phyloP scores from a whole-genome alignment of 306 rosid genomes.

The Prinsepia uniflora region DNA sequence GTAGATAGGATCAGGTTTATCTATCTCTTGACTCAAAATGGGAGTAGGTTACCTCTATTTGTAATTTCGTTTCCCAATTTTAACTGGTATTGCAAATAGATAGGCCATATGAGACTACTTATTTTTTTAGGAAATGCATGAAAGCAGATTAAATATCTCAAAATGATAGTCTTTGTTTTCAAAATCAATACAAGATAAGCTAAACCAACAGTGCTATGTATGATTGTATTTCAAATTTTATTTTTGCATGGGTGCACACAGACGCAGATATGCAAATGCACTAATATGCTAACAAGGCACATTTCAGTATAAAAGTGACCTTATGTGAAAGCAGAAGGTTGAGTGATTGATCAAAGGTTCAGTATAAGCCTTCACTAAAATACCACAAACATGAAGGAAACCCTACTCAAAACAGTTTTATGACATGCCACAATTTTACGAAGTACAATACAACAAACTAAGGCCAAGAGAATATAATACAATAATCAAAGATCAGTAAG shows the following conservation, averaged over 20 bases:
- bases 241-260: background rate
- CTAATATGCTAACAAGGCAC: background rate
- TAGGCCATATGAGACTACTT: background rate
- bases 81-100: background rate
- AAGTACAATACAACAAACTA: background rate
- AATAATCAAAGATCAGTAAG: background rate
- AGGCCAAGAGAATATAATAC: background rate
- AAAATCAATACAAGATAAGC: background rate
- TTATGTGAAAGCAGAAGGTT: background rate
- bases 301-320: background rate
- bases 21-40: too few relatives aligned
- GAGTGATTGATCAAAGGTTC: constrained; percentile 1
- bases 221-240: background rate
- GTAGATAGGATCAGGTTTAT: background rate
- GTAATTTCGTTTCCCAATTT: constrained; percentile 12
- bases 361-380: constrained; percentile 7
- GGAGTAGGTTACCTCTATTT: background rate
- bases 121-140: background rate
- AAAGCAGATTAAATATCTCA: background rate
- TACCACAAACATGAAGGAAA: constrained; percentile 3
- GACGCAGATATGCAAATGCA: background rate
- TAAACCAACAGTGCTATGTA: background rate
- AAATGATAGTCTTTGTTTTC: background rate
- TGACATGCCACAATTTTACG: background rate
- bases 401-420: background rate